These are phyloP conservation scores for Alternaria brassicae DNA, from an alignment of 2,329 filamentous ascomycete genomes.

Conservation along the genomic window DNA sequence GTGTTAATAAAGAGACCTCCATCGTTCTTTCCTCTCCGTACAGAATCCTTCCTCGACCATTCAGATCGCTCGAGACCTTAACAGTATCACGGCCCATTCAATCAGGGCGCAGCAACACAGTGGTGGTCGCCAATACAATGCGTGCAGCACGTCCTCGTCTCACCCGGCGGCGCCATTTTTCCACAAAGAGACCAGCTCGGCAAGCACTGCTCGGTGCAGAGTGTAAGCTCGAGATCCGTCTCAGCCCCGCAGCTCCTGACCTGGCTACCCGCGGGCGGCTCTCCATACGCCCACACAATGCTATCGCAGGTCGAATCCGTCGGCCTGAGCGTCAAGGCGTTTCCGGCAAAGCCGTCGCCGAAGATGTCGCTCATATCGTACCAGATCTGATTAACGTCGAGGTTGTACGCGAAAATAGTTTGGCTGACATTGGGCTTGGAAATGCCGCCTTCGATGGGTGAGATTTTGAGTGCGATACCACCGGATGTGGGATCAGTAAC, in stretches of 20 bases:
- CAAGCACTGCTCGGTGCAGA: slow-evolving; percentile 41
- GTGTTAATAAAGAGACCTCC: not conserved
- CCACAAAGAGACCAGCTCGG: slow-evolving; percentile 41
- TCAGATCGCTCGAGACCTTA: not conserved
- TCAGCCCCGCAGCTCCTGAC: slow-evolving; percentile 30
- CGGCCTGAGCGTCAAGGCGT: slow-evolving; percentile 34
- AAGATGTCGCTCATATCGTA: slow-evolving; percentile 42
- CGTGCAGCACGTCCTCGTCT: slow-evolving; percentile 34
- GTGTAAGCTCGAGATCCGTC: slow-evolving; percentile 35
- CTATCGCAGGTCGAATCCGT: slow-evolving; percentile 29
- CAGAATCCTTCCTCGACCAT: not conserved
- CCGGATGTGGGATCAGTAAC: slow-evolving; percentile 28
- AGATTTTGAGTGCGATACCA: slow-evolving; percentile 37
- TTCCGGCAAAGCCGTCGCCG: slow-evolving; percentile 36
- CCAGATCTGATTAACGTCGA: slow-evolving; percentile 32
- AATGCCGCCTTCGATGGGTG: slow-evolving; percentile 26
- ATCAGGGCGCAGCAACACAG: slow-evolving; percentile 31
- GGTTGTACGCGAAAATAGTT: slow-evolving; percentile 39
- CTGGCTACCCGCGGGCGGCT: slow-evolving; percentile 33
- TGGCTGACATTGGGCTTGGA: slow-evolving; percentile 40
- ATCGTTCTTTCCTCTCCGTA: not conserved
- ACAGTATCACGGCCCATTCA: not conserved
- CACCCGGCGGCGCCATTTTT: slow-evolving; percentile 26
- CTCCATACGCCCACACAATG: slow-evolving; percentile 37
- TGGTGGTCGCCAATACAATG: slow-evolving; percentile 41